Conservation (phyloP, 2,329 filamentous ascomycete species). For the Davidsoniella neocaledoniae region DNA sequence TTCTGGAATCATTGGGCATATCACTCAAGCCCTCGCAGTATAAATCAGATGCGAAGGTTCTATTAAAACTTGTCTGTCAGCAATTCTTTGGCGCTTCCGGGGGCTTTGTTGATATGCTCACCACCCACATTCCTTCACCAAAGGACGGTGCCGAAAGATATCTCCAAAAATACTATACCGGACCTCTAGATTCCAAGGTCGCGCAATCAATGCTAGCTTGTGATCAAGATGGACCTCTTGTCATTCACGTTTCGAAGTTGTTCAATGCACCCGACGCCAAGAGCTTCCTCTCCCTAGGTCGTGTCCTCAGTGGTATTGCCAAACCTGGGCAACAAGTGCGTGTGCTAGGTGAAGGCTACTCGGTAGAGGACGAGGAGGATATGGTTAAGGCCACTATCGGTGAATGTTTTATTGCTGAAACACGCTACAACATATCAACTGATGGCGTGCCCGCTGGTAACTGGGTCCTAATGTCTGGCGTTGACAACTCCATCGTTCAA, state of each 20-base stretch:
- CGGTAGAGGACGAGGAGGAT: conserved; percentile 92
- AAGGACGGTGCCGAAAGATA: conserved; percentile 58
- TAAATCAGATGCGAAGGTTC: conserved; percentile 72
- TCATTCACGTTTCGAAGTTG: conserved; percentile 86
- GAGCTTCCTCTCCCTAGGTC: conserved; percentile 74
- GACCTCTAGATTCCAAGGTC: conserved; percentile 66
- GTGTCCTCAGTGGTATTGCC: conserved; percentile 83
- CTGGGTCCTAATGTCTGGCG: conserved; percentile 75
- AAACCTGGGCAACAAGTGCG: conserved; percentile 68
- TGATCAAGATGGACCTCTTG: conserved; percentile 74
- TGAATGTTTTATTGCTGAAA: conserved; percentile 80
- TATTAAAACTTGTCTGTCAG: conserved; percentile 78
- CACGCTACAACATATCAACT: conserved; percentile 79
- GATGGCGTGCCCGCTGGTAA: conserved; percentile 89
- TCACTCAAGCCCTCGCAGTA: conserved; percentile 81
- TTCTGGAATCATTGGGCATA: conserved; percentile 66
- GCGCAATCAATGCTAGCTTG: conserved; percentile 67
- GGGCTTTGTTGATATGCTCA: conserved; percentile 92
- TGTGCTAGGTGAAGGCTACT: conserved; percentile 89
- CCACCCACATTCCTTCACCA: conserved; percentile 77
- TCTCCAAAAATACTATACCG: conserved; percentile 80
- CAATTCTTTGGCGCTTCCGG: conserved; percentile 86
- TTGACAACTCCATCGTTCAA: conserved; percentile 98
- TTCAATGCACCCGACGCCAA: conserved; percentile 86
- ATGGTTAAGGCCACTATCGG: conserved; percentile 77